These are phyloP conservation scores for Filobasidium uniguttulatum DNA, from an alignment of 1,284 basidiomycete species.

Conservation along the genomic window DNA sequence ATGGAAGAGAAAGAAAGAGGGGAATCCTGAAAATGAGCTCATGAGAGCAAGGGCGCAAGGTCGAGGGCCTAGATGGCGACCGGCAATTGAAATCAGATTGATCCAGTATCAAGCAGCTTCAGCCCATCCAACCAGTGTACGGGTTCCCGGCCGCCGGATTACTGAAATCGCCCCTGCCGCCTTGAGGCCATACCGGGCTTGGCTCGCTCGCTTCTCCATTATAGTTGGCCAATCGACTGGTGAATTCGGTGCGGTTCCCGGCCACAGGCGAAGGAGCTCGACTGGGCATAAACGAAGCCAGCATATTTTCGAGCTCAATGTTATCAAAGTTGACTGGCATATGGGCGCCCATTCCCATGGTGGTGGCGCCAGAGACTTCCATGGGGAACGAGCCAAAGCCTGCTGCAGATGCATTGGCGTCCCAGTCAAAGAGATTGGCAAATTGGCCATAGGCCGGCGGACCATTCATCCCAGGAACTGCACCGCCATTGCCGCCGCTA, in stretches of 20 bases:
- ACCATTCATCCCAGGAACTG: background rate
- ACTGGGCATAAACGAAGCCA: conserved; percentile 14
- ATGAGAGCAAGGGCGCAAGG: no score
- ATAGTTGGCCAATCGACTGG: conserved; percentile 5
- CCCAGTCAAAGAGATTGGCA: background rate
- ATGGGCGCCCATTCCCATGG: background rate
- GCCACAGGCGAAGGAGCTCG: conserved; percentile 7
- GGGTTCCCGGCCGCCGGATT: conserved; percentile 8
- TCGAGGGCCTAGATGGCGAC: no score
- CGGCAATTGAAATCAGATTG: no score
- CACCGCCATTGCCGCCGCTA: no score
- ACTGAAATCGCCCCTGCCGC: conserved; percentile 3
- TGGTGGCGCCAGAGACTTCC: conserved; percentile 11
- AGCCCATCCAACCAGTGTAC: conserved; percentile 12
- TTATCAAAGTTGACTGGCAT: conserved; percentile 6
- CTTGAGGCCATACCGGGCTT: conserved; percentile 6
- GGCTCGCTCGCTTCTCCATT: background rate
- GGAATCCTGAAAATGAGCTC: no score
- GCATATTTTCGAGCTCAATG: conserved; percentile 15
- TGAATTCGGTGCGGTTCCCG: conserved; percentile 1
- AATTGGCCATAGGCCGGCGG: background rate
- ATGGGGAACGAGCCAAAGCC: conserved; percentile 13
- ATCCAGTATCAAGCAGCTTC: no score
- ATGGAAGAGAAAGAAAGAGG: no score
- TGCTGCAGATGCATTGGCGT: background rate